Evolutionary conservation across 257 asterid species (phyloP), one percentile per base, ranked within the genome.

Genomic region (Nicotiana tabacum): DNA sequence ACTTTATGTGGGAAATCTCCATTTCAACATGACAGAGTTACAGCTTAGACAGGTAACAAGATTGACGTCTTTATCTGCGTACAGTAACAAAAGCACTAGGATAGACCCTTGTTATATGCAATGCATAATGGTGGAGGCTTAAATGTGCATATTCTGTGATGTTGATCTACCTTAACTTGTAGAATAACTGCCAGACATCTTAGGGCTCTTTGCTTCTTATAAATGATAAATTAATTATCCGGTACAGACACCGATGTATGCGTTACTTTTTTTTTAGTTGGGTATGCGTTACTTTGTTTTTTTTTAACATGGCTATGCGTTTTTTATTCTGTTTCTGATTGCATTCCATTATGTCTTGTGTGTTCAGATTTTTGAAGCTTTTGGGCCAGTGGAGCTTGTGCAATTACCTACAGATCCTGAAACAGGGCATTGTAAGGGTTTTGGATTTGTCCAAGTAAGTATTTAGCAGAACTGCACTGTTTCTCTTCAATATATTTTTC

Each of bases 341-440:
- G 64, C 10, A 13, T 29, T 76, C 62, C 53, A 33, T 21, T 74
- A 3, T 46, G 21, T 24, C 65, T 66, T 12, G 35, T 33, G 57
- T 85, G 56, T 82, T 27, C 84, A 96, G 99, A 94, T 96, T 84
- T 96, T 96, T 85, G 99, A 94, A 92, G 97, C 98, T 27, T 96
- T 96, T 91, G 99, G 99, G 53, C 96, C 97, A 32, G 98, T 96
- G 69, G 99, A 96, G 91, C 97, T 96, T 79, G 98, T 96, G 82
- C 99, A 96, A 88, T 94, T 96, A 35, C 99, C 99, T 64, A 93
- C 97, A 3, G 99, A 96, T 86, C 98, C 99, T 51, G 99, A 96
- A 88, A 93, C 99, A 10, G 99, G 98, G 72, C 98, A 94, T 82
- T 96, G 99, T 94, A 94, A 96, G 91, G 99, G 99, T 84, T 96